These are phyloP conservation scores for Micromonas commoda DNA, from an alignment of 139 green algal genomes.

Conservation along the genomic window DNA sequence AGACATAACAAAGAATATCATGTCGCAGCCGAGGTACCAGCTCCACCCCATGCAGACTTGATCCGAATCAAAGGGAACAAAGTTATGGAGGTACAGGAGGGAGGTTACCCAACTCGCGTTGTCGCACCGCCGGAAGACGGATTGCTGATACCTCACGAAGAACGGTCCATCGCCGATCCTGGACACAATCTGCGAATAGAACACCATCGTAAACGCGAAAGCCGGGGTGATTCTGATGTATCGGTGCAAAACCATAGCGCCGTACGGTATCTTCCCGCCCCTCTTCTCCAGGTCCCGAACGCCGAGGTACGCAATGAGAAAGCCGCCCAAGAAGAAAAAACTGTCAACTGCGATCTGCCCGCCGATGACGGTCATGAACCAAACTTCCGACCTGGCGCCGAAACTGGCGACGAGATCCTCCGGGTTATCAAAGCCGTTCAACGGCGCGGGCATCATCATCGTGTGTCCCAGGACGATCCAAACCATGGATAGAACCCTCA, in stretches of 20 bases:
- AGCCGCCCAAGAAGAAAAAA: not conserved
- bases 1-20: not conserved
- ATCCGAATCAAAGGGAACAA: not conserved
- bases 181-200: not conserved
- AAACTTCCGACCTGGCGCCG: not conserved
- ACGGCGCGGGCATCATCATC: not conserved
- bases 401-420: not conserved
- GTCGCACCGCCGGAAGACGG: not conserved
- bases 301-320: not conserved
- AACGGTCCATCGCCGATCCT: not conserved
- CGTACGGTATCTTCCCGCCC: not conserved
- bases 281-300: not conserved
- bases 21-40: constrained; percentile 4
- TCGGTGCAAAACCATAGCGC: not conserved
- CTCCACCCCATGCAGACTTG: constrained; percentile 6
- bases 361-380: not conserved
- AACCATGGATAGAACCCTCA: not conserved
- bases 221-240: not conserved
- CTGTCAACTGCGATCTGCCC: not conserved
- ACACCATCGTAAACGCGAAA: not conserved
- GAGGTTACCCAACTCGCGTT: not conserved
- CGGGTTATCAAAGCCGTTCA: not conserved
- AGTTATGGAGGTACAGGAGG: constrained; percentile 10
- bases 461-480: constrained; percentile 10
- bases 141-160: not conserved